A percentile compares a stretch with the other conserved stretches of the same genome.
These are phyloP conservation scores for Fusarium gaditjirri DNA, from an alignment of 2,329 filamentous ascomycete genomes.

Conservation along the genomic window DNA sequence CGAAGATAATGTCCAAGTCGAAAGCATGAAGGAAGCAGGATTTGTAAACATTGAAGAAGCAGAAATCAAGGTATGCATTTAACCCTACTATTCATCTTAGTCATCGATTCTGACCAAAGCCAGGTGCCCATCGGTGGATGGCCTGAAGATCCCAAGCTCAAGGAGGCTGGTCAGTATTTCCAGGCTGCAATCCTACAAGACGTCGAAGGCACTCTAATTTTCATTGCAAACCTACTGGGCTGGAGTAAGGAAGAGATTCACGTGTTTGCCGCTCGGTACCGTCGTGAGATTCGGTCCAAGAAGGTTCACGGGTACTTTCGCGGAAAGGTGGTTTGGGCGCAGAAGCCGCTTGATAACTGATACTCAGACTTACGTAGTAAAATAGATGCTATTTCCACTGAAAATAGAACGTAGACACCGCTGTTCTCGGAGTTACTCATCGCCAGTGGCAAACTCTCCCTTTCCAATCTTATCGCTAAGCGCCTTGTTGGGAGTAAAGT, in stretches of 20 bases:
- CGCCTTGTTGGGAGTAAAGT: background rate
- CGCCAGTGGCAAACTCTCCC: slow-evolving; percentile 5
- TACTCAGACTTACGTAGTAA: rapidly evolving
- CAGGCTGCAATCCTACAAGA: slow-evolving; percentile 14
- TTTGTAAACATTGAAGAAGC: background rate
- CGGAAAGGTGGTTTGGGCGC: background rate
- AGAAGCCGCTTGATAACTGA: background rate
- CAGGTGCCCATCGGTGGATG: slow-evolving; percentile 8
- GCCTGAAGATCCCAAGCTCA: background rate
- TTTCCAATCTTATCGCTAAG: slow-evolving; percentile 12
- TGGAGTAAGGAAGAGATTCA: background rate
- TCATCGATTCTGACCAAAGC: rapidly evolving
- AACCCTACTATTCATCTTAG: rapidly evolving
- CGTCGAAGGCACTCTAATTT: background rate
- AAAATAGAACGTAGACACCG: rapidly evolving
- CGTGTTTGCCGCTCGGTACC: background rate
- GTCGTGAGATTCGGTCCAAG: background rate
- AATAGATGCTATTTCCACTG: rapidly evolving
- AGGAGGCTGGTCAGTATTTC: slow-evolving; percentile 10
- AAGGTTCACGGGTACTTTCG: slow-evolving; percentile 1
- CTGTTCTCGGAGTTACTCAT: background rate
- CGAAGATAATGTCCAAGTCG: background rate
- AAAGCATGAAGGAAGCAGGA: background rate
- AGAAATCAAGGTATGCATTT: background rate
- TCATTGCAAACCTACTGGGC: background rate